Evolutionary conservation across 78 protist genomes (phyloP).

Genomic region (Creolimax fragrantissima): DNA sequence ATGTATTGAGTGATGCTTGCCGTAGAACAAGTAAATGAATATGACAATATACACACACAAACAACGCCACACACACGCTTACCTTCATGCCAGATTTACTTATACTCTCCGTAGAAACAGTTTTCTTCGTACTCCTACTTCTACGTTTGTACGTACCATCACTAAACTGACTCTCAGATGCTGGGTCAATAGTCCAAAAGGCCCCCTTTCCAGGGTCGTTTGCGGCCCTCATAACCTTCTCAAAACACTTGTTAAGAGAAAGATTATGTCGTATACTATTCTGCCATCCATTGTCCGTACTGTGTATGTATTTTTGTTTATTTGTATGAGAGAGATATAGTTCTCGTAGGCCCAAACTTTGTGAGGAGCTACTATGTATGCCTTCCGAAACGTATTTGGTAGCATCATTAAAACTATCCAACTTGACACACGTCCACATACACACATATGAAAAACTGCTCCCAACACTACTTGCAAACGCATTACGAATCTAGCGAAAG

Average conservation of each 20-base stretch:
- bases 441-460: background rate
- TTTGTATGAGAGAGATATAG: too few species aligned
- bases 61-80: background rate
- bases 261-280: slow-evolving; percentile 46
- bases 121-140: background rate
- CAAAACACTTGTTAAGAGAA: slow-evolving; percentile 19
- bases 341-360: too few species aligned
- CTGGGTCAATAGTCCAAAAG: slow-evolving; percentile 17
- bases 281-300: slow-evolving; percentile 21
- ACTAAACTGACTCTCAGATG: background rate
- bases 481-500: background rate
- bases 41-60: background rate
- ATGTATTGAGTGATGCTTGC: too few species aligned
- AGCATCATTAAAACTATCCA: too few species aligned
- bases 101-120: background rate
- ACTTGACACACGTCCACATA: background rate
- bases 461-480: background rate
- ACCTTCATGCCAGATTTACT: background rate
- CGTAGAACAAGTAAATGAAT: too few species aligned
- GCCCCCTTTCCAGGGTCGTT: background rate
- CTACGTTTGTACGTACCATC: slow-evolving; percentile 15
- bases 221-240: background rate
- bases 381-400: too few species aligned
- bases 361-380: too few species aligned
- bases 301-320: background rate